These are phyloP conservation scores for Bolboschoenoplectus hybrid DNA, from an alignment of 202 grass and related monocot species.

Conservation along the genomic window DNA sequence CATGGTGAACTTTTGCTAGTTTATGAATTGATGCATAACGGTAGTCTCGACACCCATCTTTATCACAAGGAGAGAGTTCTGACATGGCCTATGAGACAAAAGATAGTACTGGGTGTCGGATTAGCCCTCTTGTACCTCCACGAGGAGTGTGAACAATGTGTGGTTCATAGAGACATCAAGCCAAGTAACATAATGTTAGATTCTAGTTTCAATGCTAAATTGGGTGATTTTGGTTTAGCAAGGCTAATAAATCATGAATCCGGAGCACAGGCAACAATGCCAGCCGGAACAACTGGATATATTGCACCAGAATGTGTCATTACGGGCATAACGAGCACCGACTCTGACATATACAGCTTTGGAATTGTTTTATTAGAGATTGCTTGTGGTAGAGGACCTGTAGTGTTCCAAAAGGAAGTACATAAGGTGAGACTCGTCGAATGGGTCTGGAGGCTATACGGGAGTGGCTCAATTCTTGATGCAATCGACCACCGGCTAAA, in stretches of 20 bases:
- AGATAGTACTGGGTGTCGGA: constrained; percentile 42
- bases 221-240: constrained; percentile 58
- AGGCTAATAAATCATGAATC: too few species aligned
- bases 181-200: constrained; percentile 40
- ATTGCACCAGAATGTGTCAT: constrained; percentile 70
- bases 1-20: constrained; percentile 50
- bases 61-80: constrained; percentile 30
- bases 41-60: constrained; percentile 54
- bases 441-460: constrained; percentile 73
- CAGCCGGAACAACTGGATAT: constrained; percentile 78
- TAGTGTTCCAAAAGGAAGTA: constrained; percentile 27
- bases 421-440: constrained; percentile 50
- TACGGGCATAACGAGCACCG: constrained; percentile 47
- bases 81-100: constrained; percentile 51
- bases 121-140: constrained; percentile 51
- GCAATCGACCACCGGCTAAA: constrained; percentile 56
- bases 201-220: constrained; percentile 49
- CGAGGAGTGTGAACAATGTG: constrained; percentile 50
- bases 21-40: constrained; percentile 40
- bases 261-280: constrained; percentile 58
- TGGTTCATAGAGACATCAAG: constrained; percentile 49
- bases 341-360: constrained; percentile 66
- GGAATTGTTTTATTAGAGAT: constrained; percentile 66
- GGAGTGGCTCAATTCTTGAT: constrained; percentile 47
- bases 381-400: constrained; percentile 53